These are phyloP conservation scores for Fusarium domesticum DNA, from an alignment of 2,329 filamentous ascomycete species.

Conservation along the genomic window DNA sequence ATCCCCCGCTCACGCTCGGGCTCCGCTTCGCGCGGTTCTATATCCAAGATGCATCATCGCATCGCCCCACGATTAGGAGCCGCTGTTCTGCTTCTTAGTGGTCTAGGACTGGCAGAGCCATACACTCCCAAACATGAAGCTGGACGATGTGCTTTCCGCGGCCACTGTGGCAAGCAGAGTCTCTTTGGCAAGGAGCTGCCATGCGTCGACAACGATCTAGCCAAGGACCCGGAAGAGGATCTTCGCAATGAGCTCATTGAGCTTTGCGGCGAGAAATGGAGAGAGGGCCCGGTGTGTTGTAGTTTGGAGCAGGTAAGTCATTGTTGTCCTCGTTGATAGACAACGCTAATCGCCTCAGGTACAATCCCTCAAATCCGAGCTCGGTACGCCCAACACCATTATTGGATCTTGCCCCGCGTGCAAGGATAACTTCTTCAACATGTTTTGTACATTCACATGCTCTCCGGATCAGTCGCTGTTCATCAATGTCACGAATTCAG, in stretches of 20 bases:
- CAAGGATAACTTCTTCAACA: constrained; percentile 97
- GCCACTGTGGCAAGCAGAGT: constrained; percentile 85
- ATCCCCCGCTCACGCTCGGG: constrained; percentile 7
- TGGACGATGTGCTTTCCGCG: constrained; percentile 85
- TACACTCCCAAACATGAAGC: constrained; percentile 70
- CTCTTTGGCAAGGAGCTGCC: constrained; percentile 88
- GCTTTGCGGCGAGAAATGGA: constrained; percentile 87
- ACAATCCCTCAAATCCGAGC: constrained; percentile 74
- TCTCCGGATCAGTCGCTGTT: constrained; percentile 96
- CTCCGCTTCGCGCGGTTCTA: constrained; percentile 20
- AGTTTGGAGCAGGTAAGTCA: constrained; percentile 66
- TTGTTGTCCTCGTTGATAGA: constrained; percentile 13
- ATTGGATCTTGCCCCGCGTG: constrained; percentile 94
- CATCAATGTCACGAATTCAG: constrained; percentile 81
- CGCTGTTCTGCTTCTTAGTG: constrained; percentile 30
- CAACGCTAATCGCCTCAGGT: constrained; percentile 50
- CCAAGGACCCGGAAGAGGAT: constrained; percentile 67
- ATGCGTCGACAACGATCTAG: constrained; percentile 85
- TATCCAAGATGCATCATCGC: constrained; percentile 34
- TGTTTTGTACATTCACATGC: constrained; percentile 97
- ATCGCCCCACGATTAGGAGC: constrained; percentile 33
- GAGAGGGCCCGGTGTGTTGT: constrained; percentile 80
- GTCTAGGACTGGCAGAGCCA: constrained; percentile 27
- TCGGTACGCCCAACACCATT: constrained; percentile 82
- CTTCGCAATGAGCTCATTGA: constrained; percentile 75